phyloP scores from a whole-genome alignment of 805 yeast genomes.

The Ogataea saltuana region DNA sequence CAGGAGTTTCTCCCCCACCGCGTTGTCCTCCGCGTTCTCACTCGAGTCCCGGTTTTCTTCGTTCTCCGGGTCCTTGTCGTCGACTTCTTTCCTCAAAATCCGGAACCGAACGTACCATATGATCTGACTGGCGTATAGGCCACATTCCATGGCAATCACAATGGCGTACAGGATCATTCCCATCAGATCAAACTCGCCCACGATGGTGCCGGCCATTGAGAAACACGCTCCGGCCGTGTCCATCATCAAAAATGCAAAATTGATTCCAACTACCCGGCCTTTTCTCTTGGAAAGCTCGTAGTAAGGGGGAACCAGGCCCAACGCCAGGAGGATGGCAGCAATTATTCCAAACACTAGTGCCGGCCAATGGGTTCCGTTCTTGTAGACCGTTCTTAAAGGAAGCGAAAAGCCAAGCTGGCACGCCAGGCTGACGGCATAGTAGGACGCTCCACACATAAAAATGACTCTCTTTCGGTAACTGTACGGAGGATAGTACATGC shows the following conservation, averaged over 20 bases:
- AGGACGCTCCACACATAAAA: slow-evolving; percentile 35
- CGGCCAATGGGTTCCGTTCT: slow-evolving; percentile 46
- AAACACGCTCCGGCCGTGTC: slow-evolving; percentile 59
- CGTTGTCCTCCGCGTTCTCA: background rate
- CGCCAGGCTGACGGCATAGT: slow-evolving; percentile 51
- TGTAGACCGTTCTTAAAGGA: slow-evolving; percentile 50
- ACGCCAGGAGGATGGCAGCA: slow-evolving; percentile 49
- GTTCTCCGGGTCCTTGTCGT: slow-evolving; percentile 1
- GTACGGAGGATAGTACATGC: slow-evolving; percentile 71
- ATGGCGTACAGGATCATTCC: slow-evolving; percentile 76
- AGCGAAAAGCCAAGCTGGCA: slow-evolving; percentile 68
- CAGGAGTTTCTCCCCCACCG: too few relatives aligned
- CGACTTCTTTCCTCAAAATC: slow-evolving; percentile 18
- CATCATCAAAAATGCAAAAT: slow-evolving; percentile 49
- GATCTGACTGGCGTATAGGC: slow-evolving; percentile 69
- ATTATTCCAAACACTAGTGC: slow-evolving; percentile 47
- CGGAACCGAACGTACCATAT: slow-evolving; percentile 63
- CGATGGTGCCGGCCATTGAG: slow-evolving; percentile 52
- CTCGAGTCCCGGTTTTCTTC: slow-evolving; percentile 1
- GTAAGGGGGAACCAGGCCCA: slow-evolving; percentile 57
- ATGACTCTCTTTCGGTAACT: slow-evolving; percentile 39
- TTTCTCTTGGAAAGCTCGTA: slow-evolving; percentile 51
- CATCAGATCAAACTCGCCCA: slow-evolving; percentile 69
- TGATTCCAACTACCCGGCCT: slow-evolving; percentile 57
- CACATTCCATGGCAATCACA: slow-evolving; percentile 74